Evolutionary conservation across 2,329 filamentous ascomycete genomes (phyloP), one percentile per base, ranked within the genome.

Genomic region (Pseudogymnoascus sp.): DNA sequence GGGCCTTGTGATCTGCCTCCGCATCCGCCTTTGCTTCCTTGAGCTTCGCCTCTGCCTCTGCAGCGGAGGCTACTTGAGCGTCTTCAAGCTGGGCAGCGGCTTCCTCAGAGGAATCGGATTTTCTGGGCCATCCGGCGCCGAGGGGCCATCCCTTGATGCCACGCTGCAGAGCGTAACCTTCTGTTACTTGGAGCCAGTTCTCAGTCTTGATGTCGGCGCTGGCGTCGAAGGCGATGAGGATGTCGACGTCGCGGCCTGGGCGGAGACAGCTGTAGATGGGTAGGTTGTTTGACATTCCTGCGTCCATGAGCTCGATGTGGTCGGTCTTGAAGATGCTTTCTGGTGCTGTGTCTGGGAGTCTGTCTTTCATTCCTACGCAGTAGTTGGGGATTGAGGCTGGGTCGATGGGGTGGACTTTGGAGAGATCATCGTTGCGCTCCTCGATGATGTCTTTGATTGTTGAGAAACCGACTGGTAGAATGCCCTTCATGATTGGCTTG

Each of bases 281-380:
- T 7, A 99, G 81, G 72, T 99, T 99, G 74, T 99, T 98, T 68
- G 90, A 96, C 95, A 99, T 99, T 61, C 95, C 95, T 1, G 95
- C 93, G 75, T 99, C 95, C 93, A 97, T 98, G 14, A 93, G 82
- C 68, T 90, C 88, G 16, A 93, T 81, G 73, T 96, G 89, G 51
- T 87, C 81, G 13, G 81, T 82, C 16, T 85, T 80, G 70, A 90
- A 87, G 41, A 96, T 85, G 65, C 85, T 92, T 34, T 88, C 84
- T 0, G 95, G 92, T n/a, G 89, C 89, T 0, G 90, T 90, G 0
- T 84, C 77, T 0, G 92, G 89, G 6, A 99, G 80, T 66, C 85
- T 81, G 11, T 85, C 87, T 69, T 89, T 83, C 87, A 99, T 90
- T 7, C 90, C 90, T 66, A 92, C 86, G 0, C 88, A 88, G 72